These are phyloP conservation scores for Fusarium subglutinans DNA, from an alignment of 2,329 filamentous ascomycete genomes.

Conservation along the genomic window DNA sequence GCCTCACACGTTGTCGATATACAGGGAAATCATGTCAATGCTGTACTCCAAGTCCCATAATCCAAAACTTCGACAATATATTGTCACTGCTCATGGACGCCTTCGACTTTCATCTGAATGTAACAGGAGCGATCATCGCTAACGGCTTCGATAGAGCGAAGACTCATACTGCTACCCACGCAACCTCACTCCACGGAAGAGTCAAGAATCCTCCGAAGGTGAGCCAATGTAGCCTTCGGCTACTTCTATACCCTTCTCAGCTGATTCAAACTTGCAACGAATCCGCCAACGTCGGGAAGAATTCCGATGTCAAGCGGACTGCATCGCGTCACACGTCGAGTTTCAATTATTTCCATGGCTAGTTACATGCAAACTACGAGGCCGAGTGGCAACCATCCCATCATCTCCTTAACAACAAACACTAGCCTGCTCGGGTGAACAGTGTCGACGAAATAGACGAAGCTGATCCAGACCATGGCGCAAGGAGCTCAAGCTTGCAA, in stretches of 20 bases:
- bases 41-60: rapidly evolving
- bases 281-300: neutral
- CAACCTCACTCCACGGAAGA: neutral
- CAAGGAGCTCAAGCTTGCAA: neutral
- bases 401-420: neutral
- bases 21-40: rapidly evolving
- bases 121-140: neutral
- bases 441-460: neutral
- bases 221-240: neutral
- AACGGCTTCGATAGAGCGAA: neutral
- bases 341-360: neutral
- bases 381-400: neutral
- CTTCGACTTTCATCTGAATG: rapidly evolving
- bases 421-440: rapidly evolving
- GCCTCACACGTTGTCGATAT: too few species aligned
- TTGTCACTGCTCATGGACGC: too few species aligned
- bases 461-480: neutral
- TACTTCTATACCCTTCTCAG: rapidly evolving
- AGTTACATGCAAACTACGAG: neutral
- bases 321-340: rapidly evolving
- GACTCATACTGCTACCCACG: neutral
- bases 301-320: neutral
- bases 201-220: rapidly evolving
- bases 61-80: rapidly evolving
- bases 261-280: neutral